Percentiles rank a stretch among this genome's conserved stretches.
These are phyloP conservation scores for Cordyceps javanica DNA, from an alignment of 2,329 filamentous ascomycete species.

Conservation along the genomic window DNA sequence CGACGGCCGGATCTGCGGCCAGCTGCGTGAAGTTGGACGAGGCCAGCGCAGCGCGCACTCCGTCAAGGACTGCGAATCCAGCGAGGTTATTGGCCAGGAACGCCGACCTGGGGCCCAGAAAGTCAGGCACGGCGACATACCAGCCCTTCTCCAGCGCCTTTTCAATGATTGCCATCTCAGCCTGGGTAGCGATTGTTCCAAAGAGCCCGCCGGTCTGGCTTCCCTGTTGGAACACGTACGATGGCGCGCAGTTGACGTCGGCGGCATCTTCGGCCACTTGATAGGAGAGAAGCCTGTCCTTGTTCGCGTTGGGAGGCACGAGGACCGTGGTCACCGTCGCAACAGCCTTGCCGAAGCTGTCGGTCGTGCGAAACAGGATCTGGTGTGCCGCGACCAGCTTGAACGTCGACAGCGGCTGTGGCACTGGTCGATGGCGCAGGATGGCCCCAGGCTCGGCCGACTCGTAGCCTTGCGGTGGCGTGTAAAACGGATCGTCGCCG, in stretches of 20 bases:
- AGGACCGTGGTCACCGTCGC: constrained; percentile 28
- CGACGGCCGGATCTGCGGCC: neutral
- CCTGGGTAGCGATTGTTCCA: constrained; percentile 21
- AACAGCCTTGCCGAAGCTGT: constrained; percentile 23
- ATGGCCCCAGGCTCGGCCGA: neutral
- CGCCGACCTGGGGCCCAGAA: neutral
- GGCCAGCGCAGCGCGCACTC: neutral
- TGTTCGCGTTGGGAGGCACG: constrained; percentile 21
- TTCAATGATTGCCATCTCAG: neutral
- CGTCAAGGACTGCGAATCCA: neutral
- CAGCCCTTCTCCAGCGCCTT: neutral
- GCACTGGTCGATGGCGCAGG: neutral
- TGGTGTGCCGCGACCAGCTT: constrained; percentile 15
- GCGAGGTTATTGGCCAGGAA: neutral
- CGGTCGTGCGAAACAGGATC: constrained; percentile 30
- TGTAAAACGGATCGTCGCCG: neutral
- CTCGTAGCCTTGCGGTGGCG: neutral
- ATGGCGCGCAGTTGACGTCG: constrained; percentile 23
- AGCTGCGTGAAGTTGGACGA: neutral
- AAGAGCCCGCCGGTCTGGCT: constrained; percentile 25
- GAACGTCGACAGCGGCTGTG: neutral
- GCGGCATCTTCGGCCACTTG: constrained; percentile 31
- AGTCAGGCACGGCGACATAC: constrained; percentile 15
- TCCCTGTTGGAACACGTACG: neutral
- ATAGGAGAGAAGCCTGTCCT: constrained; percentile 28